Evolutionary conservation across 352 stramenopile species (phyloP), one percentile per base, ranked within the genome.

Genomic region (Phytophthora capsici): DNA sequence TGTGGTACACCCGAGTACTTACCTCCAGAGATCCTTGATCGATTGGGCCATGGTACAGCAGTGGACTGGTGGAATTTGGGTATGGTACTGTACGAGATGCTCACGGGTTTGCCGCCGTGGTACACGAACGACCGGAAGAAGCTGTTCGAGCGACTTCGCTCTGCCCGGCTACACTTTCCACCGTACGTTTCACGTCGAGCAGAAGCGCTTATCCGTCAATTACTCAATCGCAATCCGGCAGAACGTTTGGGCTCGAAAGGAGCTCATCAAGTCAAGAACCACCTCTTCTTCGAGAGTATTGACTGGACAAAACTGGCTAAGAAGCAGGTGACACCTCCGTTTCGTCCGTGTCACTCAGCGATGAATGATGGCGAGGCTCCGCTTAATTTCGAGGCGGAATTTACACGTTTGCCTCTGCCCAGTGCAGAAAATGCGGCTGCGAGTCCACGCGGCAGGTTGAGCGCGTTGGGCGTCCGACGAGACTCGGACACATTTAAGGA

Each of bases 31-130:
- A 92, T 96, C 26, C 64, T 94, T 2, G 79, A 94, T 52, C 82
- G 82, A 10, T 52, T 88, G 12, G 85, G 84, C 2, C 80, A 98
- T 63, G 93, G 93, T 43, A 97, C 91, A 25, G 90, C 92, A 17
- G 91, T 98, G 25, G 94, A 98, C 61, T 98, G 94, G 93, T 98
- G 94, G 94, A 94, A 91, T 44, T 53, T 96, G 7, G 86, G 84
- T 50, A 91, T 91, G 84, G 80, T 93, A 20, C 20, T 93, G 25
- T 93, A 91, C 53, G 85, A 93, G 49, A 93, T 93, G 85, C 75
- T 93, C 6, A 93, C 85, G 30, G 89, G 89, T 1, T 44, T 96
- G 9, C 88, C 88, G 7, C 89, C 86, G 8, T 96, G 88, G 88
- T 96, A 96, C 72, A 96, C 86, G 23, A 92, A 93, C 45, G 88